Base-by-base conservation (phyloP, 345 rosid genomes). In the Gossypium longicalyx region DNA sequence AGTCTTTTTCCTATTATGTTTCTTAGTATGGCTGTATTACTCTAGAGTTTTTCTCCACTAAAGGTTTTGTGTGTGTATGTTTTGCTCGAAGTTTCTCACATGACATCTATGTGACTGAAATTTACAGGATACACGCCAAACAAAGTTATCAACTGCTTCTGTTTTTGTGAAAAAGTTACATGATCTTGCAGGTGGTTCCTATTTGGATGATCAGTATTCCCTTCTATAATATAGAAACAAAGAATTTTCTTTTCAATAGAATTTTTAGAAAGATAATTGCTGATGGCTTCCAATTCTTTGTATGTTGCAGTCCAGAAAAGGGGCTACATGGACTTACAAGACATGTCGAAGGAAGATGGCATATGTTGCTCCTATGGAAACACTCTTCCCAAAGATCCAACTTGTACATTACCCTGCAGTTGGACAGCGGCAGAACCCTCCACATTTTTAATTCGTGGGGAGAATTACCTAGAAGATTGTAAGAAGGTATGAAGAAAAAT, bases 321-420 rank as follows among this genome's bases (percentile, higher is more conserved):
- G 84, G 97, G 97, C 74, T 94, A 92, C 77, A 80, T 90, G 77
- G 98, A 94, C 85, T 83, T 94, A 60, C 93, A 92, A 63, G 97
- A 91, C 75, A 84, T 76, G 79, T 64, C 67, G 19, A 85, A 82
- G 82, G 97, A 88, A 74, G 97, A 90, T 73, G 78, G 79, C 72
- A 65, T 78, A 41, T 59, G 75, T 51, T 91, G 87, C 85, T 82
- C 87, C 79, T 92, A 89, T 76, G 97, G 98, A 77, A 79, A 86
- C 69, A 94, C 98, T 49, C 97, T 94, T 77, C 92, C 88, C 56
- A 84, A 86, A 73, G 98, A 94, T 82, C 86, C 86, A 17, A 86
- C 85, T 38, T 89, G 83, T 80, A 77, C 76, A 44, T 72, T 79
- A 82, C 86, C 88, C 76, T 89, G 90, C 80, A 94, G 92, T 78